Conservation (phyloP, 2,329 filamentous ascomycete genomes). For the Penicillium sclerotigenum region DNA sequence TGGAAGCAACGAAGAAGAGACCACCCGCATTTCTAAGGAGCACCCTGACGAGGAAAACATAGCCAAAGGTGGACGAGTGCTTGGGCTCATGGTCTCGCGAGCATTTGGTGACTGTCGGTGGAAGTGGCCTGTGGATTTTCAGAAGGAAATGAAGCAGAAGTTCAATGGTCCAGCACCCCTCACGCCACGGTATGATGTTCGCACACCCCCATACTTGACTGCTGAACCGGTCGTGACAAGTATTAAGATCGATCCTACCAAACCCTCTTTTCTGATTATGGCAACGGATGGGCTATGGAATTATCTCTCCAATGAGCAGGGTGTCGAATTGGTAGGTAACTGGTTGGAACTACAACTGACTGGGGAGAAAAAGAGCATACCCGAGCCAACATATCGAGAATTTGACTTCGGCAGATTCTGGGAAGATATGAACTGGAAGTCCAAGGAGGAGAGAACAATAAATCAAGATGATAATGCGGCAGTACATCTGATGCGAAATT, state of each 20-base stretch:
- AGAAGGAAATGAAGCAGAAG: constrained; percentile 36
- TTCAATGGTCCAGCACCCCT: constrained; percentile 46
- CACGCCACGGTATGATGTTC: constrained; percentile 31
- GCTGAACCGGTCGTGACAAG: constrained; percentile 64
- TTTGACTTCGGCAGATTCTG: constrained; percentile 25
- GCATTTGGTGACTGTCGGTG: constrained; percentile 67
- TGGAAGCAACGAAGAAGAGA: constrained; percentile 59
- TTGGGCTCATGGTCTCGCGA: constrained; percentile 61
- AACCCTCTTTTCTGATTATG: constrained; percentile 61
- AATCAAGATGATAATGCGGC: constrained; percentile 54
- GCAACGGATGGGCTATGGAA: constrained; percentile 68
- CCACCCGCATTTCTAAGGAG: constrained; percentile 51
- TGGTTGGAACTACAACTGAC: constrained; percentile 50
- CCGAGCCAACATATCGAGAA: constrained; percentile 17
- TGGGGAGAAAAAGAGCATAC: constrained; percentile 32
- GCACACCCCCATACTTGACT: constrained; percentile 64
- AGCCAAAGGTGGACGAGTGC: constrained; percentile 57
- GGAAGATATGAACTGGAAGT: constrained; percentile 27
- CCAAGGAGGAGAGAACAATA: constrained; percentile 46
- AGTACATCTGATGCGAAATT: constrained; percentile 52
- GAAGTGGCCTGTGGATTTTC: constrained; percentile 60
- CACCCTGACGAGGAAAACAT: constrained; percentile 63
- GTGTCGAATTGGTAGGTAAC: constrained; percentile 55
- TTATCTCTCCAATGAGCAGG: constrained; percentile 55
- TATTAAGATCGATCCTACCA: constrained; percentile 48